These are phyloP conservation scores for Aspergillaceae sp. DNA, from an alignment of 2,329 filamentous ascomycete genomes.

Conservation along the genomic window DNA sequence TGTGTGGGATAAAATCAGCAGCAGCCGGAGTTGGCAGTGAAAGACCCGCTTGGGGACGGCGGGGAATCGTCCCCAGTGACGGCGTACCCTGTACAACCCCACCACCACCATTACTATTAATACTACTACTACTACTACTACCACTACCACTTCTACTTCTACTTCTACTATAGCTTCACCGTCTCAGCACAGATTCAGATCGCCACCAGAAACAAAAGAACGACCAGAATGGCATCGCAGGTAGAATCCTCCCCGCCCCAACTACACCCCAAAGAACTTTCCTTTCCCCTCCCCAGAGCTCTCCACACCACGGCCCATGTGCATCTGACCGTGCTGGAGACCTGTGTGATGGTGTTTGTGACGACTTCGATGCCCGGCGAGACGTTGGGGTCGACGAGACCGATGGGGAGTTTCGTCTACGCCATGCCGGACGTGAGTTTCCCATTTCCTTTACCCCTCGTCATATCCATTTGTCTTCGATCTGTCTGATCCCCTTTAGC, in stretches of 20 bases:
- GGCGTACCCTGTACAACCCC: not conserved
- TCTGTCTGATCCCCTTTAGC: slow-evolving; percentile 16
- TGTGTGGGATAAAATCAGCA: not conserved
- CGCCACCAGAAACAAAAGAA: not conserved
- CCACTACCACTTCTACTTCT: too few relatives aligned
- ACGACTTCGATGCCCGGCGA: slow-evolving; percentile 45
- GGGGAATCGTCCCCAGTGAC: slow-evolving; percentile 4
- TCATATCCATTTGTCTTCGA: not conserved
- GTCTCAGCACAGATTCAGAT: too few relatives aligned
- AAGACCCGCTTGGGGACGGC: not conserved
- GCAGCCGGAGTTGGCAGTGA: not conserved
- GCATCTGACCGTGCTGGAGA: slow-evolving; percentile 47
- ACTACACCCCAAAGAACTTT: slow-evolving; percentile 44
- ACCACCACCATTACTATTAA: not conserved
- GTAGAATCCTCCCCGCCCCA: slow-evolving; percentile 7
- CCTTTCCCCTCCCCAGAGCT: slow-evolving; percentile 49
- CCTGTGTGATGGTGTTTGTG: slow-evolving; percentile 49
- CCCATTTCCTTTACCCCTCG: slow-evolving; percentile 2
- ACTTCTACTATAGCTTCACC: too few relatives aligned
- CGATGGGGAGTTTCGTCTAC: slow-evolving; percentile 86
- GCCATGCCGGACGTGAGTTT: slow-evolving; percentile 73
- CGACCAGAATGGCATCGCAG: slow-evolving; percentile 9
- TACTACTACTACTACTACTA: too few relatives aligned
- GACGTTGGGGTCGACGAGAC: slow-evolving; percentile 31
- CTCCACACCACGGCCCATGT: slow-evolving; percentile 51